These are phyloP conservation scores for Ogataea sp. DNA, from an alignment of 805 yeast genomes.

Conservation along the genomic window DNA sequence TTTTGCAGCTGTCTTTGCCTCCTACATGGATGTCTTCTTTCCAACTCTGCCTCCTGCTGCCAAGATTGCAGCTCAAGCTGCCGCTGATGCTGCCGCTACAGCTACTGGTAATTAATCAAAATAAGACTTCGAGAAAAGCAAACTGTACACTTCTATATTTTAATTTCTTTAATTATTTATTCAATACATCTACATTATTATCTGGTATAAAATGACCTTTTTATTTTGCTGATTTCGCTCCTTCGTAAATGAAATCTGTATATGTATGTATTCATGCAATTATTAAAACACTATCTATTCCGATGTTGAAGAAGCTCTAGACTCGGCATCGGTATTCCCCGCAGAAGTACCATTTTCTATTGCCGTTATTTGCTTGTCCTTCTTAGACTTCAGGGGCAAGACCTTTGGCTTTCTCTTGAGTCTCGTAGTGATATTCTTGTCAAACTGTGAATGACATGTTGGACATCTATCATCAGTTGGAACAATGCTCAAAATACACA, in stretches of 20 bases:
- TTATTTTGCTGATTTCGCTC: no score
- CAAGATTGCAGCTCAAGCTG: constrained; percentile 17
- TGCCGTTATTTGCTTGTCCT: no score
- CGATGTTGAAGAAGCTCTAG: background rate
- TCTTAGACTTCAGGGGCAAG: constrained; percentile 21
- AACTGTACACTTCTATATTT: no score
- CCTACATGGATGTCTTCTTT: constrained; percentile 44
- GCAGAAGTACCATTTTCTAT: constrained; percentile 7
- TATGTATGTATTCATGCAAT: no score
- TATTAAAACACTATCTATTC: no score
- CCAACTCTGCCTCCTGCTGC: constrained; percentile 32
- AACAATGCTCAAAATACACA: constrained; percentile 66
- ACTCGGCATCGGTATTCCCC: background rate
- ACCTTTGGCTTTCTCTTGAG: constrained; percentile 49
- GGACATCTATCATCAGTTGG: constrained; percentile 73
- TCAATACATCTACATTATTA: no score
- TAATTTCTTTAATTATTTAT: no score
- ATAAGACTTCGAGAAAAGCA: no score
- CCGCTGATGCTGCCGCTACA: constrained; percentile 7
- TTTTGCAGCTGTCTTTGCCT: constrained; percentile 35
- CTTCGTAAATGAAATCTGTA: no score
- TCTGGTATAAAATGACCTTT: background rate
- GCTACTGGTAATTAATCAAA: background rate
- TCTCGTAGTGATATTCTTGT: constrained; percentile 48
- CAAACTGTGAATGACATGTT: constrained; percentile 77